phyloP scores from a whole-genome alignment of 2,329 filamentous ascomycete species.

The Arthroderma uncinatum region DNA sequence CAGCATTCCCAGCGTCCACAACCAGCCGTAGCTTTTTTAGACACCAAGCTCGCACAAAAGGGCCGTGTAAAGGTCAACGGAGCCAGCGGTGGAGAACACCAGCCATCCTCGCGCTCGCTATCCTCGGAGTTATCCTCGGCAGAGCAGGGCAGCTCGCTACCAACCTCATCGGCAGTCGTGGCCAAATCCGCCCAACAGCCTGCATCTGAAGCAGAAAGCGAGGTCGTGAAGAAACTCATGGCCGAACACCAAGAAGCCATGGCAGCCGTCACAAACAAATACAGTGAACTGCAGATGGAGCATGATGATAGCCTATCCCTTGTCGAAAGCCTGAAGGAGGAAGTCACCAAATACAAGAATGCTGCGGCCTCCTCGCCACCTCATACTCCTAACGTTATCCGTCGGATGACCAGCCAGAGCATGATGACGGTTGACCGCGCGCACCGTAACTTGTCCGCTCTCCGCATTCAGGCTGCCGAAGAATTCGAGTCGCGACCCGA shows the following conservation, averaged over 20 bases:
- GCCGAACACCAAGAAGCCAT: slow-evolving; percentile 68
- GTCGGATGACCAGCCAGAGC: slow-evolving; percentile 85
- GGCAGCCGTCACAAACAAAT: slow-evolving; percentile 60
- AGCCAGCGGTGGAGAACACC: slow-evolving; percentile 54
- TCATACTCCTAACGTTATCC: slow-evolving; percentile 60
- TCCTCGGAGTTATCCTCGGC: slow-evolving; percentile 88
- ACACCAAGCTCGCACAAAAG: slow-evolving; percentile 68
- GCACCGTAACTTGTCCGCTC: slow-evolving; percentile 77
- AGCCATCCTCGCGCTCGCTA: slow-evolving; percentile 76
- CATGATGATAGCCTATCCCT: slow-evolving; percentile 74
- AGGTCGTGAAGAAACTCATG: slow-evolving; percentile 58
- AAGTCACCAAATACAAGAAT: slow-evolving; percentile 65
- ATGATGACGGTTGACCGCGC: slow-evolving; percentile 71
- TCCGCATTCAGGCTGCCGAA: slow-evolving; percentile 78
- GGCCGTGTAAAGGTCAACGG: slow-evolving; percentile 55
- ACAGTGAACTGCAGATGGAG: slow-evolving; percentile 69
- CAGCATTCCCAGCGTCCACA: slow-evolving; percentile 40
- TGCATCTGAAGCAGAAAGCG: slow-evolving; percentile 47
- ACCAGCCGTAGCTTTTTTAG: slow-evolving; percentile 36
- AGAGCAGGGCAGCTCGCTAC: slow-evolving; percentile 46
- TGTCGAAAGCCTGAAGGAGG: slow-evolving; percentile 81
- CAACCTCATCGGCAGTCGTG: slow-evolving; percentile 50
- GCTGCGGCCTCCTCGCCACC: slow-evolving; percentile 46
- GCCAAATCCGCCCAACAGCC: slow-evolving; percentile 20
- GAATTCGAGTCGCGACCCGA: slow-evolving; percentile 75